Base-by-base conservation (phyloP, 169 alveolate genomes). In the Plasmodium knowlesi region DNA sequence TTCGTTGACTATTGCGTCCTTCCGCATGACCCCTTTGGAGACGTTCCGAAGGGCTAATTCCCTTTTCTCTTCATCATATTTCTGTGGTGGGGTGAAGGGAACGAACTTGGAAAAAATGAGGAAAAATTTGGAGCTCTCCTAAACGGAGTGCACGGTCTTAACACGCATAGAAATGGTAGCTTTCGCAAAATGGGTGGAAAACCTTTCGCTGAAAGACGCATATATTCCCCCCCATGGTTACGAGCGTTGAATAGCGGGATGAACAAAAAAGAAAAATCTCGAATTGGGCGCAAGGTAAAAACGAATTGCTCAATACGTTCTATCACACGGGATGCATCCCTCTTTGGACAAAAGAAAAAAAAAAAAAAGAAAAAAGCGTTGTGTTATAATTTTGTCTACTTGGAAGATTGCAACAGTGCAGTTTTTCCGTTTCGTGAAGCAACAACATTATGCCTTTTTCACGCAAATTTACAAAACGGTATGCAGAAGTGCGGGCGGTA, bases 151-250 rank as follows among this genome's bases (percentile, higher is more conserved):
- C 61, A 14, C 61, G 16, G 22, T 50, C 10, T 50, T 14, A 50
- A 50, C 25, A 14, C 22, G 61, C 61, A 37, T 10, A 46, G 67
- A 83, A 67, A 61, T 57, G 22, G 43, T 3, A 46, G 39, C 25
- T 19, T 34, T 83, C 30, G 70, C 37, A 54, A 28, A 73, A 34
- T 19, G 67, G 46, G 34, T 39, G 78, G 61, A 43, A 72, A 74
- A 74, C 93, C 93, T 86, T 74, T 14, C 85, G 80, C 25, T 76
- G 86, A 37, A 86, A 30, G 71, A 76, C 53, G 30, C 93, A 86
- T 12, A 86, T 25, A 74, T 78, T 86, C 39, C 74, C 93, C 3
- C 93, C 93, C 93, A 86, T 86, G 41, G 67, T 86, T 74, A 86
- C 37, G 41, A n/a, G 28, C 12, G n/a, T 19, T 81, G 61, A 16